These are phyloP conservation scores for Venturia aucupariae DNA, from an alignment of 2,329 filamentous ascomycete species.

Conservation along the genomic window DNA sequence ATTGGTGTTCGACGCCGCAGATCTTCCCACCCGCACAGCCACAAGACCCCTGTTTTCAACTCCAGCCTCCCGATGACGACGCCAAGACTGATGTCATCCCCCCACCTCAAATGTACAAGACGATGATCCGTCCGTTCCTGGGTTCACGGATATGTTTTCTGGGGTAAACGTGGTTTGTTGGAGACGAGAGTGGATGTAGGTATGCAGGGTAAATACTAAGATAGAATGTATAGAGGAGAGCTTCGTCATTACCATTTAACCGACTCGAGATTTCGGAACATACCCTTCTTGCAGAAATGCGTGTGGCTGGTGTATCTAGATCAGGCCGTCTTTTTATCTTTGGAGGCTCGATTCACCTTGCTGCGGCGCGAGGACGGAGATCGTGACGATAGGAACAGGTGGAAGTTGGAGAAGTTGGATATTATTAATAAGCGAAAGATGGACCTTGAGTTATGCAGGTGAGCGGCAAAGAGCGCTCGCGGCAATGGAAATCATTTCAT, in stretches of 20 bases:
- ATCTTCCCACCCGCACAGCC: background rate
- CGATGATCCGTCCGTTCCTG: background rate
- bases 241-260: background rate
- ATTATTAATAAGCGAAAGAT: too few relatives aligned
- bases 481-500: too few relatives aligned
- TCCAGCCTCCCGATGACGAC: background rate
- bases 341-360: background rate
- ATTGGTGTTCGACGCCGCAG: background rate
- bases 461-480: too few relatives aligned
- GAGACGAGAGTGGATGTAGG: too few relatives aligned
- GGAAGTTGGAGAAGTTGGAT: too few relatives aligned
- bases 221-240: too few relatives aligned
- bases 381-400: background rate
- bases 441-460: too few relatives aligned
- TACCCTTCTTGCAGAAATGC: background rate
- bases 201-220: too few relatives aligned
- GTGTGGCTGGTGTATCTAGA: background rate
- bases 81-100: conserved; percentile 3
- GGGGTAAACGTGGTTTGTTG: background rate
- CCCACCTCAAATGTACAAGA: too few relatives aligned
- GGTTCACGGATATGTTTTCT: too few relatives aligned
- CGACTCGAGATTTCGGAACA: too few relatives aligned
- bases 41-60: background rate
- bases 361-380: background rate
- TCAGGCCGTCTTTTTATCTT: background rate